Evolutionary conservation across 2,329 filamentous ascomycete genomes (phyloP).

Genomic region (Zalaria sp.): DNA sequence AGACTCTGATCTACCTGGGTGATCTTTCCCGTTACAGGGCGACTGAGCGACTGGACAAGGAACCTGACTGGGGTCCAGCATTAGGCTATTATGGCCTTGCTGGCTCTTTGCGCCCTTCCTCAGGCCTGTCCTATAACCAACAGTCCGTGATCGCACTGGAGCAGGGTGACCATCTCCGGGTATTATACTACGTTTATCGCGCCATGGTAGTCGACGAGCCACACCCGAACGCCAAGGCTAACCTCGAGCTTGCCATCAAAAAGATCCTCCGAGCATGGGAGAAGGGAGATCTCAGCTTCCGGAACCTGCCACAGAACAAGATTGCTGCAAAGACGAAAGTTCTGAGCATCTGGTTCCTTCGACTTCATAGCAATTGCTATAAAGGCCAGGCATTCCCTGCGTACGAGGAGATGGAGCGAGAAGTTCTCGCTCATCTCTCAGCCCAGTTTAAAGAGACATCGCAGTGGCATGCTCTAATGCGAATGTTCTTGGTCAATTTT

Average conservation of each 20-base stretch:
- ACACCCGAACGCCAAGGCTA: conserved; percentile 58
- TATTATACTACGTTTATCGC: conserved; percentile 82
- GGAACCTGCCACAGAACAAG: conserved; percentile 21
- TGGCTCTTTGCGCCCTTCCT: conserved; percentile 60
- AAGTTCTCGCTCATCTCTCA: conserved; percentile 66
- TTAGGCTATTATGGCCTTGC: conserved; percentile 77
- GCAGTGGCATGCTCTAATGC: conserved; percentile 52
- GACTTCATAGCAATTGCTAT: conserved; percentile 74
- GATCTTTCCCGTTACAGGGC: conserved; percentile 81
- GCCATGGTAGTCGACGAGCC: conserved; percentile 62
- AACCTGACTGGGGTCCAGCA: conserved; percentile 64
- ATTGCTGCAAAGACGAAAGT: conserved; percentile 44
- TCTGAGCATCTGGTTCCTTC: conserved; percentile 68
- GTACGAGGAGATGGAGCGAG: conserved; percentile 69
- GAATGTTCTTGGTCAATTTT: conserved; percentile 75
- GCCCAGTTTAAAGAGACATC: conserved; percentile 57
- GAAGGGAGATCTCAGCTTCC: conserved; percentile 37
- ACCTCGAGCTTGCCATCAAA: conserved; percentile 68
- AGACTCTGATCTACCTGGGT: conserved; percentile 72
- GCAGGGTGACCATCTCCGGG: conserved; percentile 65
- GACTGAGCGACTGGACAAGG: conserved; percentile 55
- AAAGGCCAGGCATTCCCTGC: conserved; percentile 60
- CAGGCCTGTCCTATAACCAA: conserved; percentile 78
- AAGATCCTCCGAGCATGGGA: conserved; percentile 46
- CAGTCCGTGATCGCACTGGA: conserved; percentile 73